Evolutionary conservation across 2,329 filamentous ascomycete genomes (phyloP).

Genomic region (Fusarium paranaense): DNA sequence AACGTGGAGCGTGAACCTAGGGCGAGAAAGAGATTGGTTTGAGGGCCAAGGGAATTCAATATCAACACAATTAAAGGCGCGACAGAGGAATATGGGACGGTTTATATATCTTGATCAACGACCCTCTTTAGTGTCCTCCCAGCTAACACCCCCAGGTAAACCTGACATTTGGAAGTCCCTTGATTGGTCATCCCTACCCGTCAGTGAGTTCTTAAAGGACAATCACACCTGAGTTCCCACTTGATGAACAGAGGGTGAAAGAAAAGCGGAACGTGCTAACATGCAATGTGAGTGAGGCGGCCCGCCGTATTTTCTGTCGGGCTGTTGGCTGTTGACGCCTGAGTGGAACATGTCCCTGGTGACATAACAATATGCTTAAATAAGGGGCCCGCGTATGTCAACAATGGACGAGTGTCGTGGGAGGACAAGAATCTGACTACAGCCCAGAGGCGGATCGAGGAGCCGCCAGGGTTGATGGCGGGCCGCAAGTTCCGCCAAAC

Average conservation of each 20-base stretch:
- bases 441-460: background rate
- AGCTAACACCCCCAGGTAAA: background rate
- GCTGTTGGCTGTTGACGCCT: background rate
- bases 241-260: background rate
- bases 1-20: background rate
- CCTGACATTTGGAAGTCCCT: background rate
- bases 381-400: background rate
- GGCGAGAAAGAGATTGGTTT: no score
- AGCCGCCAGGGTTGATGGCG: background rate
- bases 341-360: background rate
- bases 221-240: background rate
- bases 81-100: background rate
- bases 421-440: background rate
- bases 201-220: background rate
- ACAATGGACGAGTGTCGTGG: background rate
- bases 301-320: background rate
- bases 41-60: background rate
- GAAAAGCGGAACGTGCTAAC: background rate
- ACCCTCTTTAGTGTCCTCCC: background rate
- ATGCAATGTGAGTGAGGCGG: background rate
- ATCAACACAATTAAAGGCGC: background rate
- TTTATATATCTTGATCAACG: background rate
- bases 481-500: background rate
- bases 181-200: background rate
- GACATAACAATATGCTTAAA: background rate